Evolutionary conservation across 1,284 basidiomycete species (phyloP).

Genomic region (Sanghuangporus sanghuang): DNA sequence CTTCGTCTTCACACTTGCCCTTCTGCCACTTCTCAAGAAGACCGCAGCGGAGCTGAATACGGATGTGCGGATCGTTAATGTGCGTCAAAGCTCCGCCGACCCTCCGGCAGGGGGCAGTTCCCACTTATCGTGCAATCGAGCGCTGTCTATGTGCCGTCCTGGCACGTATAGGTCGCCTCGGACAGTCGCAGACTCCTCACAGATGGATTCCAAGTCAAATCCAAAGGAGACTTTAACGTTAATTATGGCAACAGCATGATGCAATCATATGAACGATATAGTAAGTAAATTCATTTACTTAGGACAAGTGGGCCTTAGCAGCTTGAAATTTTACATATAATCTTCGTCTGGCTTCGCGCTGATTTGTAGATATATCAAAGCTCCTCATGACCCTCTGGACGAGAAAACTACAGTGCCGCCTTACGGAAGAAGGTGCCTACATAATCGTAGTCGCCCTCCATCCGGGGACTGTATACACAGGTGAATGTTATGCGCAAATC

Average conservation of each 20-base stretch:
- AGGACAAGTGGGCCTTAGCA: too few species aligned
- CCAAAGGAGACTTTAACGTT: constrained; percentile 15
- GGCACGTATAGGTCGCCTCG: not conserved
- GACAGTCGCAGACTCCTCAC: constrained; percentile 1
- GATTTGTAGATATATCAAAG: constrained; percentile 18
- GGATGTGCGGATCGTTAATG: constrained; percentile 31
- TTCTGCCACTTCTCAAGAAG: constrained; percentile 27
- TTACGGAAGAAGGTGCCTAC: constrained; percentile 9
- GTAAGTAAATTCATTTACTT: not conserved
- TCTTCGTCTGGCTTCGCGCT: not conserved
- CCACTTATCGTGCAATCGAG: too few species aligned
- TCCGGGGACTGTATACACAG: constrained; percentile 20
- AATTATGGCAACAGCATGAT: constrained; percentile 6
- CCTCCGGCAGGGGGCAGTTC: too few species aligned
- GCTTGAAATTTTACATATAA: too few species aligned
- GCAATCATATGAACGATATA: constrained; percentile 9
- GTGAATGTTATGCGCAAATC: constrained; percentile 23
- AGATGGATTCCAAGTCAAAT: not conserved
- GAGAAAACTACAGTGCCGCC: constrained; percentile 18
- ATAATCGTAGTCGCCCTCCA: constrained; percentile 20
- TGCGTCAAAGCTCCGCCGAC: constrained; percentile 12
- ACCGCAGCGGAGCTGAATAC: constrained; percentile 23
- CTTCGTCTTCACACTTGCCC: constrained; percentile 28
- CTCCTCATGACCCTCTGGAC: constrained; percentile 21
- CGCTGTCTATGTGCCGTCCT: not conserved